Evolutionary conservation across 73 alveolate genomes (phyloP).

Genomic region (Paramecium octaurelia): DNA sequence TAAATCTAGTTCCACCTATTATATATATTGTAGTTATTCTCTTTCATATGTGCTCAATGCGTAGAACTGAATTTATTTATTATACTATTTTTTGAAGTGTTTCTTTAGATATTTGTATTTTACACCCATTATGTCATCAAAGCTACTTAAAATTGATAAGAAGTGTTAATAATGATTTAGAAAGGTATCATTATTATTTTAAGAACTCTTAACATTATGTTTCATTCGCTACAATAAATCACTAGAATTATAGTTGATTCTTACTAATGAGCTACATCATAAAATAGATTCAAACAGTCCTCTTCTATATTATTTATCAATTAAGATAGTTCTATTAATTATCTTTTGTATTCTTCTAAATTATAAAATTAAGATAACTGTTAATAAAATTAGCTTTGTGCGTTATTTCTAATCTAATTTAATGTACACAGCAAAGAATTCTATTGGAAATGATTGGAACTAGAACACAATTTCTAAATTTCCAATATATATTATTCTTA

Average conservation of each 20-base stretch:
- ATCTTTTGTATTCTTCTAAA: background rate
- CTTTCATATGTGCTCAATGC: background rate
- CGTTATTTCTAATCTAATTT: background rate
- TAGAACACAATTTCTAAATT: background rate
- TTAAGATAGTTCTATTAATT: background rate
- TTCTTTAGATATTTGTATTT: background rate
- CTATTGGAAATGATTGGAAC: background rate
- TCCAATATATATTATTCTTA: background rate
- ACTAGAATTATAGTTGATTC: background rate
- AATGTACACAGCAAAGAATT: background rate
- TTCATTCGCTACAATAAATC: background rate
- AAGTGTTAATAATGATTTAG: background rate
- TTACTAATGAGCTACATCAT: background rate
- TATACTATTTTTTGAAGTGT: background rate
- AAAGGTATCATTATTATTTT: background rate
- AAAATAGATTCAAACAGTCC: background rate
- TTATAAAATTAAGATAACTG: background rate
- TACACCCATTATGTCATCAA: background rate
- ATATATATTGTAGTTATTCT: background rate
- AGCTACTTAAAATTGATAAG: background rate
- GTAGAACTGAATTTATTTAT: background rate
- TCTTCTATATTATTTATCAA: background rate
- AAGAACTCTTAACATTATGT: background rate
- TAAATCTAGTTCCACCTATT: background rate
- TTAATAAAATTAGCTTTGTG: background rate